Percentiles rank a stretch among this genome's conserved stretches.
phyloP scores from a whole-genome alignment of 2,329 filamentous ascomycete genomes.

The Ciborinia camelliae region DNA sequence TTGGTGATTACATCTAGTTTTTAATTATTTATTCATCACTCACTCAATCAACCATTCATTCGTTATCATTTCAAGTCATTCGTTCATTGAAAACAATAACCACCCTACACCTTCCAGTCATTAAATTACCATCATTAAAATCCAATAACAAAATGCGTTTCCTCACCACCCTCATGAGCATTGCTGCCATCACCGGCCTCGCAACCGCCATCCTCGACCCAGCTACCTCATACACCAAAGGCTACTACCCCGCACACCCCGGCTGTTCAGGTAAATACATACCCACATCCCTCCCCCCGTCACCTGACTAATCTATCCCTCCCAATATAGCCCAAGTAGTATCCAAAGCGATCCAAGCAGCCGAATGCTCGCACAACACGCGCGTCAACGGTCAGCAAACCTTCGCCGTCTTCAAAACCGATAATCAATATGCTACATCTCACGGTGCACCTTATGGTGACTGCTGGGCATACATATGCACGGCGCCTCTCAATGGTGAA shows the following conservation, averaged over 20 bases:
- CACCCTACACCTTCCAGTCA: background rate
- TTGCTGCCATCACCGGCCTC: slow-evolving; percentile 3
- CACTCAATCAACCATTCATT: too few species aligned
- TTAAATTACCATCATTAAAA: background rate
- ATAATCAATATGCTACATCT: background rate
- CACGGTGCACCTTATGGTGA: slow-evolving; percentile 11
- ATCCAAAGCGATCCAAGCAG: slow-evolving; percentile 13
- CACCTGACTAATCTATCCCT: background rate
- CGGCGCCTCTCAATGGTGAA: background rate
- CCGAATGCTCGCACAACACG: slow-evolving; percentile 15
- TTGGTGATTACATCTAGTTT: background rate
- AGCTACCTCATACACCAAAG: slow-evolving; percentile 10
- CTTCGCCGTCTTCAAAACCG: slow-evolving; percentile 14
- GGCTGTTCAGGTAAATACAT: background rate
- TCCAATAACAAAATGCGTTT: background rate
- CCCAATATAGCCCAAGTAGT: slow-evolving; percentile 9
- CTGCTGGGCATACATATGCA: slow-evolving; percentile 7
- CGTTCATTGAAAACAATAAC: background rate
- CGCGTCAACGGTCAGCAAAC: background rate
- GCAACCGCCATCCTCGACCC: slow-evolving; percentile 12
- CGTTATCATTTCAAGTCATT: background rate
- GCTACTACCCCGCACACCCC: background rate
- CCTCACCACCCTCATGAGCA: slow-evolving; percentile 7
- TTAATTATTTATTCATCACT: background rate
- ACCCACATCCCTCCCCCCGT: background rate